phyloP scores from a whole-genome alignment of 108 stramenopile genomes.

The Schizochytrium sp. region DNA sequence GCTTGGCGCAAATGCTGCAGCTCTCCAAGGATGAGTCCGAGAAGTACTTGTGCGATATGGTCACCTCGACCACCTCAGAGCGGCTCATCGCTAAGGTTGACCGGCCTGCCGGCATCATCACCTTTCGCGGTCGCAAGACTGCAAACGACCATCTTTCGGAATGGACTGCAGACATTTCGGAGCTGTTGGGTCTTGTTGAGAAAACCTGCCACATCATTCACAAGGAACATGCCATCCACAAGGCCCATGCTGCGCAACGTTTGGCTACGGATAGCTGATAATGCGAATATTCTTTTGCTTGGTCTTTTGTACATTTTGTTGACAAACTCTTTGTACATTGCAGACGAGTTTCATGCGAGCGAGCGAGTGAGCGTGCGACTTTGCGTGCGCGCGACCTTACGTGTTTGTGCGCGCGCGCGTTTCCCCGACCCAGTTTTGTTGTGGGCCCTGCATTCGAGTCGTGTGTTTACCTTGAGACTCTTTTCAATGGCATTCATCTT shows the following conservation, averaged over 20 bases:
- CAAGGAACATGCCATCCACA: constrained; percentile 69
- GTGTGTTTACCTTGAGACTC: too few species aligned
- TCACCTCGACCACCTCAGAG: constrained; percentile 51
- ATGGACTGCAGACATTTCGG: constrained; percentile 83
- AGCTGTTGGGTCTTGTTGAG: constrained; percentile 81
- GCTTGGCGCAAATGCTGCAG: constrained; percentile 77
- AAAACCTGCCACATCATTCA: constrained; percentile 88
- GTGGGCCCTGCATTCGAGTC: too few species aligned
- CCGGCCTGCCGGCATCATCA: constrained; percentile 80
- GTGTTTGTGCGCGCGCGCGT: too few species aligned
- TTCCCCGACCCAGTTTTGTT: too few species aligned
- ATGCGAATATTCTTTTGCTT: too few species aligned
- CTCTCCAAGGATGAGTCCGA: constrained; percentile 63
- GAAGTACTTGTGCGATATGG: constrained; percentile 71
- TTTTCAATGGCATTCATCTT: too few species aligned
- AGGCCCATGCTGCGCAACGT: background rate
- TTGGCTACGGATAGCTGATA: background rate
- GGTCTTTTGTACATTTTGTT: too few species aligned
- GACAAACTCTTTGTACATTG: too few species aligned
- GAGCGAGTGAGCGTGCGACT: too few species aligned
- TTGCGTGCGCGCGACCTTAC: too few species aligned
- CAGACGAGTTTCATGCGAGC: too few species aligned
- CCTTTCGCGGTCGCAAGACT: constrained; percentile 59
- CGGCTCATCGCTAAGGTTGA: constrained; percentile 80
- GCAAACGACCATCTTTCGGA: constrained; percentile 77